Base-by-base conservation (phyloP, 306 rosid genomes). In the Begonia loranthoides region DNA sequence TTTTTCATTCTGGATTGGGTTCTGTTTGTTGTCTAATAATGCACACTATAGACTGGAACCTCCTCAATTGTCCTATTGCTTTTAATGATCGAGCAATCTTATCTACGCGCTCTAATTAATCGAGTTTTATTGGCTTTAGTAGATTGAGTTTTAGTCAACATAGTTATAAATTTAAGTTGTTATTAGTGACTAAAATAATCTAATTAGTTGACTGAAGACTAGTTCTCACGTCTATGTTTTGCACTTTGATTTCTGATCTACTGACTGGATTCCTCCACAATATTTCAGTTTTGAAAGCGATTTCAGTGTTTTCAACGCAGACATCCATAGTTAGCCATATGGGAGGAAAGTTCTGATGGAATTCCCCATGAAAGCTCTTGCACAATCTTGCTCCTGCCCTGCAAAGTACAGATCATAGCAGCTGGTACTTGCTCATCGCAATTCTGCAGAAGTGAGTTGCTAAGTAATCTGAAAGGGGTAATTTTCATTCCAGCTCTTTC, bases 271-370 rank as follows among this genome's bases (percentile, higher is more conserved):
- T 57, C 4, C 13, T 45, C 45, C 4, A 24, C n/a, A 21, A 16
- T 56, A 13, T 34, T 56, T 43, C 13, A 15, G 13, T 7, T 56
- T 3, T 45, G 22, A 47, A 45, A 56, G 45, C 14, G 19, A 9
- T 13, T 12, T 57, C 33, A 28, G 15, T 50, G 39, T 49, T 45
- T 59, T 1, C 28, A 13, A 40, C 40, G 65, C 65, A 60, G 65
- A 60, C 38, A 60, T 51, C 15, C 49, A 59, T n/a, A 59, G 63
- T 17, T 59, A 40, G 64, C 55, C 28, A 16, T 19, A 39, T 39
- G 64, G 45, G 47, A 43, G 47, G n/a, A n/a, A 11, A 43, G 47
- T 43, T 43, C n/a, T 43, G 47, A 43, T 43, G 47, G 14, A 9
- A 41, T 41, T 1, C 2, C 13, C 45, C 5, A 12, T 41, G 45